Conservation (phyloP, 108 stramenopile genomes). For the Discostella pseudostelligera region DNA sequence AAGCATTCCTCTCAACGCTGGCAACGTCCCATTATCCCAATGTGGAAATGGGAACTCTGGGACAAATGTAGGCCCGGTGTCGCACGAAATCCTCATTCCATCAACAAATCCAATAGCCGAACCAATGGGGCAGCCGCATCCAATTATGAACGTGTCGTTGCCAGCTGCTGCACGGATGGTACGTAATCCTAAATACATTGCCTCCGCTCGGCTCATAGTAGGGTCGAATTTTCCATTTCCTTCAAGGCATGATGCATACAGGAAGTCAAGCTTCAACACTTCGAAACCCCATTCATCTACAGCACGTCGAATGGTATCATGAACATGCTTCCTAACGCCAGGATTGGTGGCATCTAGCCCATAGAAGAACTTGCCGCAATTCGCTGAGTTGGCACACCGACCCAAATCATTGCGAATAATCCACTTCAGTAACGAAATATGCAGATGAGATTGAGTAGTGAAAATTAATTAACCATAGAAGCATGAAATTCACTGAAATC, state of each 20-base stretch:
- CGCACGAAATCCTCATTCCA: constrained; percentile 86
- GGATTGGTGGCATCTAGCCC: constrained; percentile 92
- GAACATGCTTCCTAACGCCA: constrained; percentile 69
- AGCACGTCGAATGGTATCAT: constrained; percentile 67
- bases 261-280: constrained; percentile 90
- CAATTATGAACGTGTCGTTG: constrained; percentile 77
- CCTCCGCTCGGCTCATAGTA: constrained; percentile 85
- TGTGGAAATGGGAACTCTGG: constrained; percentile 84
- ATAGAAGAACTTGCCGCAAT: constrained; percentile 94
- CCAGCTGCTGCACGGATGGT: constrained; percentile 87
- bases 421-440: constrained; percentile 45
- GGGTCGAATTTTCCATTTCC: constrained; percentile 86
- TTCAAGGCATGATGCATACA: constrained; percentile 87
- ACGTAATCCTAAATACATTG: constrained; percentile 82
- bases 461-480: too few relatives aligned
- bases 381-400: constrained; percentile 80
- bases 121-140: constrained; percentile 88
- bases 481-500: too few relatives aligned
- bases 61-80: constrained; percentile 91
- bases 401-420: constrained; percentile 83
- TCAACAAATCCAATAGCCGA: constrained; percentile 82
- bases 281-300: constrained; percentile 87
- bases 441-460: too few relatives aligned
- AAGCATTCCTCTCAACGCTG: constrained; percentile 84
- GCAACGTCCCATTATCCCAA: constrained; percentile 92